Percentiles rank a stretch among this genome's conserved stretches.
phyloP scores from a whole-genome alignment of 2,329 filamentous ascomycete species.

The Paraphoma sp. region DNA sequence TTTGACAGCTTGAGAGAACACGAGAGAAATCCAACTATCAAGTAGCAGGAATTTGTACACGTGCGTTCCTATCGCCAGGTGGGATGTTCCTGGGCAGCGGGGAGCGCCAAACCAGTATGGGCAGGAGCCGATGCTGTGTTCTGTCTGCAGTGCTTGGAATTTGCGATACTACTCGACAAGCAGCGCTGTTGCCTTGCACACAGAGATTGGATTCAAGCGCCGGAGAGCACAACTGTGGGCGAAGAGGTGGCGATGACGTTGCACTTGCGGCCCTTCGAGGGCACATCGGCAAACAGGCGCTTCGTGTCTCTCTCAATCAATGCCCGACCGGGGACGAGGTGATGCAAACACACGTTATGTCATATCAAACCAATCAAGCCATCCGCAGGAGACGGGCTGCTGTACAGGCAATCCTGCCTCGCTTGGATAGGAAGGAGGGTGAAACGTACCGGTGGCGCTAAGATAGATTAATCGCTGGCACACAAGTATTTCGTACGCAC shows the following conservation, averaged over 20 bases:
- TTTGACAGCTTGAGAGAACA: background rate
- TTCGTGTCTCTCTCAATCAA: no score
- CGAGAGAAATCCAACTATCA: background rate
- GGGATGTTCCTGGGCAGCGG: conserved; percentile 18
- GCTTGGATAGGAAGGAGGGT: conserved; percentile 14
- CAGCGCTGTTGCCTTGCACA: no score
- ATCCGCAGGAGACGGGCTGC: background rate
- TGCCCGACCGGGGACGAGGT: no score
- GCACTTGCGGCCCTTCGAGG: no score
- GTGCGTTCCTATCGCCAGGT: background rate
- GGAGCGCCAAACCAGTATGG: conserved; percentile 20
- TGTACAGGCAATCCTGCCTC: conserved; percentile 6
- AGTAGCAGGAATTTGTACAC: background rate
- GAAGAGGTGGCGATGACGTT: no score
- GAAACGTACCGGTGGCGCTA: conserved; percentile 24
- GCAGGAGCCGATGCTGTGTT: conserved; percentile 16
- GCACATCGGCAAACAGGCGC: no score
- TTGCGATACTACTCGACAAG: background rate
- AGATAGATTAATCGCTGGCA: conserved; percentile 15
- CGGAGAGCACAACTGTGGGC: no score
- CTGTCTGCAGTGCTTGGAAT: background rate
- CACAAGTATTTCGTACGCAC: conserved; percentile 6
- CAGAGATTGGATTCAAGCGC: no score
- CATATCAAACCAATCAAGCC: conserved; percentile 5
- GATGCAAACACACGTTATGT: background rate